These are phyloP conservation scores for Trypanosoma avium DNA, from an alignment of 208 protist species.

Conservation along the genomic window DNA sequence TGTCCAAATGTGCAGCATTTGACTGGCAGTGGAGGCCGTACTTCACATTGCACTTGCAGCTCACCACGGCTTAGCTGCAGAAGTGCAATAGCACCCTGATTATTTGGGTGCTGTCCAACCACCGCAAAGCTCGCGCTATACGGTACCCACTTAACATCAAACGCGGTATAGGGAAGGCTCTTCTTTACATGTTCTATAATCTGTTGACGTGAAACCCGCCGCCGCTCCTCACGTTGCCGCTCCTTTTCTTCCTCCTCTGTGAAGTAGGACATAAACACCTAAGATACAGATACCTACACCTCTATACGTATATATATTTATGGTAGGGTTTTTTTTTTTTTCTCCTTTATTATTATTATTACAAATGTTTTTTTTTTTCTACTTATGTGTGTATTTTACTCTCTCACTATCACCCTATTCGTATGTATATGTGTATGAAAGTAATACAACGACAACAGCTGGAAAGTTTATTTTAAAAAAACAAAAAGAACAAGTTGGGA, in stretches of 20 bases:
- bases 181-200: constrained; percentile 93
- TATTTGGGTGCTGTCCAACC: constrained; percentile 89
- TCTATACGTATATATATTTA: too few relatives aligned
- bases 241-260: constrained; percentile 32
- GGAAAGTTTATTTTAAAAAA: constrained; percentile 13
- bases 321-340: too few relatives aligned
- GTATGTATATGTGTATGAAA: constrained; percentile 23
- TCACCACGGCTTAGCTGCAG: constrained; percentile 84
- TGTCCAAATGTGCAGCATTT: constrained; percentile 93
- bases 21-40: constrained; percentile 58
- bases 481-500: constrained; percentile 27
- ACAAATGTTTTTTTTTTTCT: too few relatives aligned
- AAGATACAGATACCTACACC: too few relatives aligned
- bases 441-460: background rate
- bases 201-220: constrained; percentile 77
- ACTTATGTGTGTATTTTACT: too few relatives aligned
- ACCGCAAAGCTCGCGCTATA: constrained; percentile 71
- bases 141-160: constrained; percentile 92
- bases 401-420: constrained; percentile 1
- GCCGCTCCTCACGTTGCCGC: constrained; percentile 26
- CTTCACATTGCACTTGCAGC: constrained; percentile 53
- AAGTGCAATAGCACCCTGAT: constrained; percentile 75
- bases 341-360: too few relatives aligned
- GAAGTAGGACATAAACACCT: constrained; percentile 38
- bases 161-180: constrained; percentile 87